Percentiles rank a stretch among this genome's conserved stretches.
Conservation (phyloP, 805 yeast genomes). For the Saccharomyces mikatae region DNA sequence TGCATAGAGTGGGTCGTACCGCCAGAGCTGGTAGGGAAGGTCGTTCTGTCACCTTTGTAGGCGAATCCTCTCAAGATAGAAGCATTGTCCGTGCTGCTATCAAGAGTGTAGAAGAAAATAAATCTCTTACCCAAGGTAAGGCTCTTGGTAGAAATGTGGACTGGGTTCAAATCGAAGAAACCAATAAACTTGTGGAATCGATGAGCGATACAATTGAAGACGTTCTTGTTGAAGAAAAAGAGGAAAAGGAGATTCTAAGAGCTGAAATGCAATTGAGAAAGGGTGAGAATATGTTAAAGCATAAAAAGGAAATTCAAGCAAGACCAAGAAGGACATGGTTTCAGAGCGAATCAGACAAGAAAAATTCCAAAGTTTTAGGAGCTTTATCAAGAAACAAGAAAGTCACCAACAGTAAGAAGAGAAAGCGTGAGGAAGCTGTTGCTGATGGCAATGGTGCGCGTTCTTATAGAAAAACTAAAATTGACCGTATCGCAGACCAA, state of each 20-base stretch:
- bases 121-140: conserved; percentile 37
- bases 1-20: conserved; percentile 98
- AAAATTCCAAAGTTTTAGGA: conserved; percentile 31
- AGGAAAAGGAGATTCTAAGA: conserved; percentile 72
- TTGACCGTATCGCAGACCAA: conserved; percentile 53
- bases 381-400: conserved; percentile 44
- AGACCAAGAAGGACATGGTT: conserved; percentile 98
- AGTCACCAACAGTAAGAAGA: conserved; percentile 52
- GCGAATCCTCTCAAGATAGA: conserved; percentile 83
- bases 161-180: conserved; percentile 73
- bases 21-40: conserved; percentile 99
- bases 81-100: conserved; percentile 85
- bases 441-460: conserved; percentile 41
- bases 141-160: conserved; percentile 88
- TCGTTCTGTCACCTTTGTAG: conserved; percentile 85
- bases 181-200: conserved; percentile 51
- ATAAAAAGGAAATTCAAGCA: conserved; percentile 71
- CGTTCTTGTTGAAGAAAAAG: conserved; percentile 78
- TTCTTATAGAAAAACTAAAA: conserved; percentile 72
- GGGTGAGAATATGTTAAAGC: conserved; percentile 77
- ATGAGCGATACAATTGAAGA: conserved; percentile 61
- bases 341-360: conserved; percentile 45
- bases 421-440: conserved; percentile 60
- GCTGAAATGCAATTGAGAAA: conserved; percentile 88
- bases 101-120: conserved; percentile 47